Evolutionary conservation across 805 yeast species (phyloP).

Genomic region (Candida namnaoensis): DNA sequence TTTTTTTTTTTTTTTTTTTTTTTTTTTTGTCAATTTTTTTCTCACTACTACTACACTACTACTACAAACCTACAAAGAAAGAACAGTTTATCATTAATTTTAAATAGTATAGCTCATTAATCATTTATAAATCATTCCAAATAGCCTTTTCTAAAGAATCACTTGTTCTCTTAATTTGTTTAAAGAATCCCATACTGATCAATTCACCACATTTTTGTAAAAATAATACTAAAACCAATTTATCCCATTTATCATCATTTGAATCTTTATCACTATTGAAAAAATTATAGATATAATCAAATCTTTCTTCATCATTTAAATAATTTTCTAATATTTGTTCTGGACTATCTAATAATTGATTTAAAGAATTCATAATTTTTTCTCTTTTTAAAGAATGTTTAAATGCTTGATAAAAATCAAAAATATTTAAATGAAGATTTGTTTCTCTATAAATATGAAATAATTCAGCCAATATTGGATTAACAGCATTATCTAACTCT

Average conservation of each 20-base stretch:
- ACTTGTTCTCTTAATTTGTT: conserved; percentile 44
- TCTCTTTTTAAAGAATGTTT: conserved; percentile 34
- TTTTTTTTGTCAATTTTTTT: no score
- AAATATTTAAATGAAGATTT: conserved; percentile 55
- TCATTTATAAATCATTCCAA: conserved; percentile 55
- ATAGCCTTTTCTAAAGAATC: conserved; percentile 61
- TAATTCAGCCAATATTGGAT: conserved; percentile 48
- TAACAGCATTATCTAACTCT: conserved; percentile 14
- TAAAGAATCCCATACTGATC: conserved; percentile 58
- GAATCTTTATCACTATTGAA: conserved; percentile 18
- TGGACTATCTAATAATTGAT: conserved; percentile 11
- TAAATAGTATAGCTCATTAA: no score
- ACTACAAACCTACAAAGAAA: no score
- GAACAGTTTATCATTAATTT: no score
- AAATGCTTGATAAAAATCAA: conserved; percentile 59
- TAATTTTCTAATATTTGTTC: conserved; percentile 9
- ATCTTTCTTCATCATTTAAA: conserved; percentile 16
- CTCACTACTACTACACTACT: no score
- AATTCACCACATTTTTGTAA: conserved; percentile 67
- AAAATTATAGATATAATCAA: conserved; percentile 16
- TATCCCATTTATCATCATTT: conserved; percentile 47
- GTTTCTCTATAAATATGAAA: conserved; percentile 76
- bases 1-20: no score
- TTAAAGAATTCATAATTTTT: conserved; percentile 17
- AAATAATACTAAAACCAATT: conserved; percentile 61